Evolutionary conservation across 2,329 filamentous ascomycete genomes (phyloP).

Genomic region (Metarhizium robertsii): DNA sequence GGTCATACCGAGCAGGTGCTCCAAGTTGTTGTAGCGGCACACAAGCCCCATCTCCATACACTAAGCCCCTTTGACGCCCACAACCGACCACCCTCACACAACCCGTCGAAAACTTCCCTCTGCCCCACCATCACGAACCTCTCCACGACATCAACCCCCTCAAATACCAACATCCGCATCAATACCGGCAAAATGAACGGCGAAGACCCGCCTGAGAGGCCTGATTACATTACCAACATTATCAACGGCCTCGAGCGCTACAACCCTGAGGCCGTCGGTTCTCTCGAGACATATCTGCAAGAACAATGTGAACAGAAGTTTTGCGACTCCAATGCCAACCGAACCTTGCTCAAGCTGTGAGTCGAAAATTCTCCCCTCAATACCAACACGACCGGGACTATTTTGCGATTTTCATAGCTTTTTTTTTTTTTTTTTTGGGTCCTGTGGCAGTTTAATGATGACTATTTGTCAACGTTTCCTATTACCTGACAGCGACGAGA

Average conservation of each 20-base stretch:
- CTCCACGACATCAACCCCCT: slow-evolving; percentile 17
- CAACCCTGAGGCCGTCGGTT: slow-evolving; percentile 90
- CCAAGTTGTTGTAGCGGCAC: slow-evolving; percentile 9
- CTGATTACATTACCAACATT: slow-evolving; percentile 84
- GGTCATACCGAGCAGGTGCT: neutral
- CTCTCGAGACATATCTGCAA: slow-evolving; percentile 89
- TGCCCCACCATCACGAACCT: slow-evolving; percentile 33
- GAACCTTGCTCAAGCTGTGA: slow-evolving; percentile 95
- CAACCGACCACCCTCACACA: slow-evolving; percentile 30
- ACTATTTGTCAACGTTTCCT: slow-evolving; percentile 84
- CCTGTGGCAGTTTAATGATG: slow-evolving; percentile 49
- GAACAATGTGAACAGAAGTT: slow-evolving; percentile 93
- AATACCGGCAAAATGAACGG: slow-evolving; percentile 45
- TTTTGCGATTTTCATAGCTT: neutral
- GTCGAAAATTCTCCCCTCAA: slow-evolving; percentile 29
- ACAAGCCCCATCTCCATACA: slow-evolving; percentile 16
- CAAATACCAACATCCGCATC: slow-evolving; percentile 12
- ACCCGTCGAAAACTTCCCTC: slow-evolving; percentile 31
- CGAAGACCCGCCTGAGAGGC: slow-evolving; percentile 86
- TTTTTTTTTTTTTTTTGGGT: slow-evolving; percentile 4
- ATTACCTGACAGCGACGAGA: slow-evolving; percentile 73
- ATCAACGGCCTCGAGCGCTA: slow-evolving; percentile 97
- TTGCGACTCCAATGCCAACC: slow-evolving; percentile 93
- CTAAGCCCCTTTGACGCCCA: slow-evolving; percentile 27
- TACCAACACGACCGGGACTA: neutral